Base-by-base conservation (phyloP, 805 yeast genomes). In the Lipomyces lipofer region DNA sequence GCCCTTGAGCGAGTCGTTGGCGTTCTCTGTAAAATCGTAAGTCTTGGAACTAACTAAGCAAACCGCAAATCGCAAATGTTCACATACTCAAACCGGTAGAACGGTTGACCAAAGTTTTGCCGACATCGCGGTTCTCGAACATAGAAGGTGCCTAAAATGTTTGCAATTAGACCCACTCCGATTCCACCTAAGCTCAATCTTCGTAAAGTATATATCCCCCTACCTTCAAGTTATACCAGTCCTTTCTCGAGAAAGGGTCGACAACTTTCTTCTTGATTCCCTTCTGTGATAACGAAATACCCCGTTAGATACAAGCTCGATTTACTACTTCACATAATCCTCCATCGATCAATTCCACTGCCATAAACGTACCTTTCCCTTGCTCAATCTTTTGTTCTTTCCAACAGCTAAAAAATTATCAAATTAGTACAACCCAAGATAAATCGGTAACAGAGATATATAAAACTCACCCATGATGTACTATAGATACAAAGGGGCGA, bases 201-300 rank as follows among this genome's bases (percentile, higher is more conserved):
- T n/a, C n/a, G n/a, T n/a, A n/a, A n/a, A n/a, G n/a, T n/a, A n/a
- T n/a, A n/a, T 21, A 21, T 49, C 22, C 36, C 13, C n/a, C 21
- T 15, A 42, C 47, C 60, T 58, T 58, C 47, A 58, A 43, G 42
- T 40, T 58, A 54, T 54, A 58, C 98, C 98, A 92, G 72, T 91
- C 98, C 82, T 92, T 92, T 80, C 91, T 90, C 85, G 96, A 83
- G 94, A 92, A 92, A 75, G 98, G 98, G 84, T 92, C 99, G 69
- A 90, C 95, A 75, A 88, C 94, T 86, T 86, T 92, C 95, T 92
- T 94, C 95, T 92, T 92, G 78, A 89, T 81, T 74, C 98, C 97
- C 81, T 92, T 92, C 89, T 36, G 15, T 38, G 38, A n/a, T n/a
- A 13, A 30, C n/a, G n/a, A n/a, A n/a, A n/a, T n/a, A n/a, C n/a